Evolutionary conservation across 2,329 filamentous ascomycete genomes (phyloP), one percentile per base, ranked within the genome.

Genomic region (Aspergillus carbonarius): DNA sequence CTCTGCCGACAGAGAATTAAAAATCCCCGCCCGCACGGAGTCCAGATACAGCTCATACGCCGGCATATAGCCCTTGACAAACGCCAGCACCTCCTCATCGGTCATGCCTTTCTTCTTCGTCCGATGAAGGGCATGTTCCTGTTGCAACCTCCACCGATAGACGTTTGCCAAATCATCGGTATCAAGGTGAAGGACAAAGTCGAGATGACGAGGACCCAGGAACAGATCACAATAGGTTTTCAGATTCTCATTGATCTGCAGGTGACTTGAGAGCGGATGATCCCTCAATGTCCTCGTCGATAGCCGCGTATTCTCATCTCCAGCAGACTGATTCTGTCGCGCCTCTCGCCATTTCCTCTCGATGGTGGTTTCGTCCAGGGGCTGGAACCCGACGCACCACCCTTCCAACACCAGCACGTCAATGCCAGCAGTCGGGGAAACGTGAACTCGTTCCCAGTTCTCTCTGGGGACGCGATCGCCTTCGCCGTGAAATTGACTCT

Each of bases 21-120:
- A 53, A 8, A 53, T 42, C 7, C 50, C 50, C 6, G 8, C 9
- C 5, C 50, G 50, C 23, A 53, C 3, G 9, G 20, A 3, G 18
- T 53, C 50, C n/a, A 53, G 20, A 20, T 53, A 53, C 3, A 53
- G 37, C 35, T 53, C 50, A n/a, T 53, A 53, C 9, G 50, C 50
- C 3, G 50, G 50, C 37, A 53, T 53, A 23, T 53, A 53, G 4
- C 50, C 50, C 50, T 42, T 17, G 1, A 53, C 50, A 18, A 53
- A 53, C 0, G 15, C n/a, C 2, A 53, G 10, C 4, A 53, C 50
- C 8, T 42, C 50, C 23, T 30, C 50, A 23, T 53, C 50, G 10
- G 35, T 42, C 50, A 53, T 53, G 1, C 35, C 50, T 8, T 39
- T 18, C 2, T 53, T 40, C 25, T 32, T 53, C 15, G 9, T n/a